Conservation (phyloP, 495 filamentous ascomycete species). For the Tuber brumale region DNA sequence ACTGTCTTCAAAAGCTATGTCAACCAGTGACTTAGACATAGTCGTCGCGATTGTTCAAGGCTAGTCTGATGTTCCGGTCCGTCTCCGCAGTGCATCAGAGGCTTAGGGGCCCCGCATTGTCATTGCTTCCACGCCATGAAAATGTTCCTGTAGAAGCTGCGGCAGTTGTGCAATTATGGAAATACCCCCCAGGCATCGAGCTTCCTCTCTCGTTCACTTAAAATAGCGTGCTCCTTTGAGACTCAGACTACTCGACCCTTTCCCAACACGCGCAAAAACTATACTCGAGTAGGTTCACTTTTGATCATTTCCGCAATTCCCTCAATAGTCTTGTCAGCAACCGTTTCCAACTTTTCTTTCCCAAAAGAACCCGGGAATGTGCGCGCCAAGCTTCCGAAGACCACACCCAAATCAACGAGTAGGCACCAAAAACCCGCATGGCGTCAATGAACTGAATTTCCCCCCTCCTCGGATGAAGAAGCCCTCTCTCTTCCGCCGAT, state of each 20-base stretch:
- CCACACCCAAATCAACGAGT: background rate
- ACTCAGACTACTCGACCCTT: background rate
- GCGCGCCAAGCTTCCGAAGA: background rate
- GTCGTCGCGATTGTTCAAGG: background rate
- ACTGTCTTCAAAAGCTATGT: background rate
- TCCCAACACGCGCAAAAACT: background rate
- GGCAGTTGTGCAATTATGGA: background rate
- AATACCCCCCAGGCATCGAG: background rate
- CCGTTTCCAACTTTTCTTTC: background rate
- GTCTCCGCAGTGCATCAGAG: background rate
- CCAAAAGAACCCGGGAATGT: background rate
- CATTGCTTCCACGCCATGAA: background rate
- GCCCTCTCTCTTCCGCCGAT: background rate
- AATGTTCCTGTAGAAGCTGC: background rate
- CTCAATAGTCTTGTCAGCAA: background rate
- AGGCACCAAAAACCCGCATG: background rate
- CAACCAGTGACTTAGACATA: background rate
- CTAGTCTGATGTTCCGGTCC: background rate
- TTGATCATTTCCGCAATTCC: conserved; percentile 1
- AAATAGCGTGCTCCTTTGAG: background rate
- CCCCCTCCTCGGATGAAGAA: background rate
- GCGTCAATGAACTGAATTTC: background rate
- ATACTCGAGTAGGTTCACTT: background rate
- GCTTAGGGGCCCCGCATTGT: background rate
- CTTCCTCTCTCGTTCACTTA: background rate